Evolutionary conservation across 1,139 yeast species (phyloP), one percentile per base, ranked within the genome.

Genomic region (Candida freyschussii): DNA sequence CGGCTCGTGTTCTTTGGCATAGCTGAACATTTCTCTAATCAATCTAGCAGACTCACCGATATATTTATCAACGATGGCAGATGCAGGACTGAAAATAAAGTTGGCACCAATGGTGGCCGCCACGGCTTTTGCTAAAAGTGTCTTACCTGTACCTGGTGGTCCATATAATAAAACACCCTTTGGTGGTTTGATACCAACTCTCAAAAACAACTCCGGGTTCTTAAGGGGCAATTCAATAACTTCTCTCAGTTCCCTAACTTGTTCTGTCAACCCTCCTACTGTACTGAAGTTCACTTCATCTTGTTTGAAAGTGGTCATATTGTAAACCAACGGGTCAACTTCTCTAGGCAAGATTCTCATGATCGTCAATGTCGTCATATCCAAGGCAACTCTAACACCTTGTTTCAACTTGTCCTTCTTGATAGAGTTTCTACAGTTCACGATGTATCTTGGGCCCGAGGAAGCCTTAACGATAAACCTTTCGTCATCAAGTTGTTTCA

Each of bases 111-210:
- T 86, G 6, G 97, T 91, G 29, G 98, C 97, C 6, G 99, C 98
- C 27, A 89, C 97, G 0, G 98, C 98, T 56, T 91, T 89, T 10
- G 98, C 98, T 51, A 91, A 70, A 43, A 91, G 67, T 0, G 98
- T 91, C 59, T 91, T 91, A 57, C 98, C 98, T 1, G 98, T 91
- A 52, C 98, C 98, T 17, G 98, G 98, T n/a, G 98, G 98, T 3
- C 98, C 99, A 55, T 93, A 93, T 38, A 93, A 69, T 45, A 93
- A 67, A 12, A 93, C 98, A 57, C 98, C 99, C 63, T 91, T 93
- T 36, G 99, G 98, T 13, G 97, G 95, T 56, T 87, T 86, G 60
- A 93, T 93, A 31, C 99, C 99, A 17, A 93, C 96, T 57, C 98
- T 78, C 43, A 83, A 70, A 60, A 93, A 93, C 50, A 93, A 72